Evolutionary conservation across 345 rosid genomes (phyloP), one percentile per base, ranked within the genome.

Genomic region (Ceriops tagal): DNA sequence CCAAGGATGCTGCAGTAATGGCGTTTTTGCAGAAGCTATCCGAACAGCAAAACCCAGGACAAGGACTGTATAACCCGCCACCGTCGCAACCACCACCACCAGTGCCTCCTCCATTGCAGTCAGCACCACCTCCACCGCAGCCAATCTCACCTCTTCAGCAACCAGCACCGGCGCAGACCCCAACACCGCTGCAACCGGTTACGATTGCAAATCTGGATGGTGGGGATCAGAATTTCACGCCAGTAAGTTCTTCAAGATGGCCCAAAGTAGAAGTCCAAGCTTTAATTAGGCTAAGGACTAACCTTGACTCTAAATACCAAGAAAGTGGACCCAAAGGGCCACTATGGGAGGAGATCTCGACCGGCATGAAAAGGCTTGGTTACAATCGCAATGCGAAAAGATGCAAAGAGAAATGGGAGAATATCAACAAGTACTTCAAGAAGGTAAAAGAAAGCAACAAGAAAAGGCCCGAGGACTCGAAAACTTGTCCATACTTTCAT

Each of bases 1-100:
- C 88, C 47, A 87, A 87, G 77, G 91, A 89, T 65, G 78, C 92
- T 24, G 89, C 92, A 2, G 88, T 91, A 61, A 80, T 89, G 51
- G 80, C 88, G 5, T 84, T 91, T 71, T 71, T 91, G 69, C 89
- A 89, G 71, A 89, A 91, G 79, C 73, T 89, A 51, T 80, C 96
- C 0, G 88, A 79, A 32, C 82, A 83, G 57, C 77, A 71, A 39
- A 73, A 67, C 22, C 73, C 77, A 1, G 32, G 24, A 8, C 77
- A 32, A 43, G 26, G 56, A 22, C 72, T 49, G 24, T 47, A 66
- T 32, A 61, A 34, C 53, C 56, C 71, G 35, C 43, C 65, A 5
- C 20, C 69, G 31, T 68, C n/a, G 34, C 30, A 55, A 11, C 77
- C 51, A 11, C 73, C 78, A 3, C 81, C 73, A 22, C 56, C 66